Percentiles rank a stretch among this genome's conserved stretches.
These are phyloP conservation scores for Saccharomycopsis crataegensis DNA, from an alignment of 1,139 yeast species.

Conservation along the genomic window DNA sequence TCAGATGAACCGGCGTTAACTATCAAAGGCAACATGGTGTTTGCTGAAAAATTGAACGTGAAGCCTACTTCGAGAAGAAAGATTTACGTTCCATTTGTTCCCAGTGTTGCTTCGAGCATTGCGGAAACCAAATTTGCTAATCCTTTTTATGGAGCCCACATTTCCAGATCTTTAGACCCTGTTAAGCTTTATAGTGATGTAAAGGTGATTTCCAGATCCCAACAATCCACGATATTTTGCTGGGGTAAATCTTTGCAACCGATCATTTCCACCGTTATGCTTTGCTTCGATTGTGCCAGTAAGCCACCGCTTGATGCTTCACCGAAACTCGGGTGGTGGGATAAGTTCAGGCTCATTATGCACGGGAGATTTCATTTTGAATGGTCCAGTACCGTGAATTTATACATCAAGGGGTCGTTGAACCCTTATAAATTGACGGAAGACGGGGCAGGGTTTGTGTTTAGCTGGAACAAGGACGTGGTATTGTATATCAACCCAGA, in stretches of 20 bases:
- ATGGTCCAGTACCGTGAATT: conserved; percentile 19
- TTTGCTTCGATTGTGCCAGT: conserved; percentile 48
- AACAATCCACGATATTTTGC: conserved; percentile 38
- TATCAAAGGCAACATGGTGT: conserved; percentile 39
- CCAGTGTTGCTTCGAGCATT: conserved; percentile 20
- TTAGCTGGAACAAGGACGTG: conserved; percentile 70
- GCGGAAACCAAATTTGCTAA: conserved; percentile 20
- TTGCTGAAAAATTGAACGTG: conserved; percentile 39
- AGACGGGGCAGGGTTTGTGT: conserved; percentile 68
- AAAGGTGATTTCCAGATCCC: conserved; percentile 34
- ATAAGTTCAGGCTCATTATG: conserved; percentile 41
- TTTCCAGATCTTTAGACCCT: conserved; percentile 44
- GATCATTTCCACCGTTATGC: conserved; percentile 47
- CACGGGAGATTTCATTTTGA: conserved; percentile 39
- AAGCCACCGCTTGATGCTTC: conserved; percentile 56
- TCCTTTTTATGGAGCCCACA: conserved; percentile 33
- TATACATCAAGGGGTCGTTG: conserved; percentile 42
- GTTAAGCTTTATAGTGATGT: conserved; percentile 44
- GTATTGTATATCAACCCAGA: conserved; percentile 51
- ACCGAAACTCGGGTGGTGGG: conserved; percentile 52
- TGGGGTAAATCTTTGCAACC: conserved; percentile 55
- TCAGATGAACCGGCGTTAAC: conserved; percentile 5
- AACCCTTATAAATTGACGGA: conserved; percentile 72
- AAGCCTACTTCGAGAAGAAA: conserved; percentile 36
- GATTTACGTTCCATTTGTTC: conserved; percentile 35